Evolutionary conservation across 2,329 filamentous ascomycete species (phyloP), one percentile per base, ranked within the genome.

Genomic region (Rhinocladiella mackenziei): DNA sequence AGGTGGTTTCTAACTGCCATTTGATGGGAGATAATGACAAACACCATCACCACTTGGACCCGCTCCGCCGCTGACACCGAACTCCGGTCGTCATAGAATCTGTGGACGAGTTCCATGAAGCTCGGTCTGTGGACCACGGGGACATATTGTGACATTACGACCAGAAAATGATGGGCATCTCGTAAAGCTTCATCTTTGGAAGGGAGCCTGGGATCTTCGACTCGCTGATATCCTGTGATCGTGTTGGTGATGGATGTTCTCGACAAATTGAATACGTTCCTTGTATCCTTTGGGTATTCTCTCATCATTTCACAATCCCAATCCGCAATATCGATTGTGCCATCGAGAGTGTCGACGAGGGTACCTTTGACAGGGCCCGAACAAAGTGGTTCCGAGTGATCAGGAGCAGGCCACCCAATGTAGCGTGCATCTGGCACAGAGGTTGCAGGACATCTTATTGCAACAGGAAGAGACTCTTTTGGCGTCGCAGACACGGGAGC

Each of bases 111-210:
- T 36, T 71, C 68, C 70, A 86, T 75, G 53, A 88, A 85, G 2
- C 79, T 78, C 1, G 84, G 84, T 60, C 83, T 83, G 66, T 92
- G 84, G n/a, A 94, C 70, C 6, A 91, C 64, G 2, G 88, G 87
- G 8, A 82, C 69, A 60, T 87, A 92, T 2, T 80, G 75, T 55
- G 83, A 79, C 22, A 89, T 68, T 36, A 82, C 80, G 33, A 81
- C 70, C 48, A 92, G 86, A 60, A 85, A 94, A 80, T 82, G 88
- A 37, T 83, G 75, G 5, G 81, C 78, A 58, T 84, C 88, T 23
- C 74, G 79, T 40, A 84, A 76, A 23, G 82, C 82, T 38, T 85
- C 76, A 5, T 75, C 68, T 41, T 78, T 78, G 1, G 73, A 65
- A 2, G 87, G 87, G 22, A 91, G 66, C 1, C 76, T 73, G 8